These are phyloP conservation scores for Rosa persica DNA, from an alignment of 306 rosid species.

Conservation along the genomic window DNA sequence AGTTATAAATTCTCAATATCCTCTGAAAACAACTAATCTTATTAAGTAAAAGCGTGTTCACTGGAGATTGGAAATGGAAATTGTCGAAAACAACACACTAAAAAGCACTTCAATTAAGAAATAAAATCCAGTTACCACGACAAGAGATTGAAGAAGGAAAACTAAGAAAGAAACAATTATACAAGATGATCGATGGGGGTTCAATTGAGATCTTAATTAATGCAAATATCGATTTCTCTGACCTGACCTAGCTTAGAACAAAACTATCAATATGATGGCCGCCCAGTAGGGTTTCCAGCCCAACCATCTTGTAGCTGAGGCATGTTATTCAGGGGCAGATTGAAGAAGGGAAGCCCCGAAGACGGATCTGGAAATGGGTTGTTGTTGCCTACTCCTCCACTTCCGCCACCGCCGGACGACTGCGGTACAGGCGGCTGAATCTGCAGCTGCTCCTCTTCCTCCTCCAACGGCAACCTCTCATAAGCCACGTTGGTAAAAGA, in stretches of 20 bases:
- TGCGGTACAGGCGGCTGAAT: slow-evolving; percentile 52
- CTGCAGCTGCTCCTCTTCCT: slow-evolving; percentile 60
- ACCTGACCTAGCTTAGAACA: slow-evolving; percentile 31
- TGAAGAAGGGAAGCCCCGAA: slow-evolving; percentile 75
- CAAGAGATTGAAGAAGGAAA: neutral
- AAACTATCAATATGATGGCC: slow-evolving; percentile 47
- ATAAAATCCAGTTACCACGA: neutral
- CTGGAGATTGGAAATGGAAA: slow-evolving; percentile 12
- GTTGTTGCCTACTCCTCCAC: slow-evolving; percentile 28
- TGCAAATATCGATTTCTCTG: slow-evolving; percentile 22
- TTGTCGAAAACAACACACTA: neutral
- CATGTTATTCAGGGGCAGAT: slow-evolving; percentile 69
- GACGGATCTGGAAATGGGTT: slow-evolving; percentile 69
- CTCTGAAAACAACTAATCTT: neutral
- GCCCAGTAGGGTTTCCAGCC: slow-evolving; percentile 68
- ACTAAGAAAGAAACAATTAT: slow-evolving; percentile 18
- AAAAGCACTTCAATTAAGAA: slow-evolving; percentile 16
- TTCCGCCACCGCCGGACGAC: slow-evolving; percentile 38
- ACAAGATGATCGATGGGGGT: slow-evolving; percentile 7
- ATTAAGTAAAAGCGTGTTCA: neutral
- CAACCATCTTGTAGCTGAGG: slow-evolving; percentile 76
- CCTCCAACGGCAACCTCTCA: slow-evolving; percentile 85
- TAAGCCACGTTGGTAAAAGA: slow-evolving; percentile 91
- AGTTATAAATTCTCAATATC: neutral
- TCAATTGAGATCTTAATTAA: slow-evolving; percentile 3